phyloP scores from a whole-genome alignment of 345 rosid genomes.

The Salix arbutifolia region DNA sequence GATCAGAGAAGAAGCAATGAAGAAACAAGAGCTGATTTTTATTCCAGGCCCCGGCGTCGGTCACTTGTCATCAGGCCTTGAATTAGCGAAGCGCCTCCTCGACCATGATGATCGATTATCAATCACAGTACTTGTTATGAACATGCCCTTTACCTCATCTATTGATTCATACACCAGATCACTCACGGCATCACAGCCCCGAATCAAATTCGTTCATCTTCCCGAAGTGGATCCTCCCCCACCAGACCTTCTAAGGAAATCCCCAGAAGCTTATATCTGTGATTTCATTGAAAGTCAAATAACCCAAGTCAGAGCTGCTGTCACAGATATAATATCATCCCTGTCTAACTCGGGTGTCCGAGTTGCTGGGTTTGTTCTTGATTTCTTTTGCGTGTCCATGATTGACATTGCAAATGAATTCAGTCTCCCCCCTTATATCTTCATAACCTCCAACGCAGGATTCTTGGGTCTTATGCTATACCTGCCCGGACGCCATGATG shows the following conservation, averaged over 20 bases:
- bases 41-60: conserved; percentile 34
- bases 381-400: conserved; percentile 13
- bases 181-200: conserved; percentile 17
- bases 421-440: conserved; percentile 17
- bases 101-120: conserved; percentile 28
- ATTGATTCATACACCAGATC: conserved; percentile 12
- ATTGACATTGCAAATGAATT: conserved; percentile 18
- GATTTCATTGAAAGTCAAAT: not conserved
- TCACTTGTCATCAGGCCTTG: conserved; percentile 45
- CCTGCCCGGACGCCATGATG: not conserved
- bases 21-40: conserved; percentile 33
- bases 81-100: conserved; percentile 42
- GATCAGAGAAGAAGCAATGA: conserved; percentile 9
- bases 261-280: conserved; percentile 11
- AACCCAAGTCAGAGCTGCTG: not conserved
- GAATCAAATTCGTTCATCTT: conserved; percentile 31
- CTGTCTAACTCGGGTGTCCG: not conserved
- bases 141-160: not conserved
- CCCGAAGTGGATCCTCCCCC: conserved; percentile 30
- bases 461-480: conserved; percentile 16
- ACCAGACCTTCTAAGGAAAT: conserved; percentile 6
- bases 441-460: conserved; percentile 8
- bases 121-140: conserved; percentile 29
- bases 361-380: conserved; percentile 14
- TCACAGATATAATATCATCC: not conserved